Evolutionary conservation across 257 asterid genomes (phyloP), one percentile per base, ranked within the genome.

Genomic region (Handroanthus guayacan): DNA sequence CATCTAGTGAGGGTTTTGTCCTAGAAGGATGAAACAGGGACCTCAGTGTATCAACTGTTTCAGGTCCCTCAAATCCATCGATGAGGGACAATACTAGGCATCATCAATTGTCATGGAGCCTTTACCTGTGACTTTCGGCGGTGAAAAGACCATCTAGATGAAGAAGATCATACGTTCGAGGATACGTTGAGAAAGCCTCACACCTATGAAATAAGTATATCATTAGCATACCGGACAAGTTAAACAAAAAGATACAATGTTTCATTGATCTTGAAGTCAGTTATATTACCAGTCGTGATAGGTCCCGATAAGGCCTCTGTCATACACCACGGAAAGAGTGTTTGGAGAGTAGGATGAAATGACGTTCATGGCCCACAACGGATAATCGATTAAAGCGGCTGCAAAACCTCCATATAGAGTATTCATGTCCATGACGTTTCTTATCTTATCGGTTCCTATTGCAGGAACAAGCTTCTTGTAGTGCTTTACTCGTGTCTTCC

Each of bases 361-460:
- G 3, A 89, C 93, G 34, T 95, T 95, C 99, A 95, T 95, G 20
- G 90, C 98, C 99, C 99, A 95, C 45, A 93, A 67, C 5, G 98
- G 98, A 82, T 81, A 72, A 13, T 87, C 89, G 10, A 63, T 73
- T 86, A 91, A 57, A 72, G 98, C 87, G 39, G 99, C 99, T 5
- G 99, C 98, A 75, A 95, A 87, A 25, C 99, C 97, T 74, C 98
- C 99, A 34, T 90, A 93, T 45, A 85, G 39, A 41, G 99, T 95
- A 84, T 91, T 95, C 98, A 93, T 95, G 76, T 95, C 99, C 97
- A 95, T 90, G 39, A 90, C 98, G 62, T 95, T 95, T 78, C 99
- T 87, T 47, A 95, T 85, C 88, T 90, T 89, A 44, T 95, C 90
- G 0, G 92, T 91, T 54, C 97, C 97, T 0, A 95, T 75, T 0